phyloP scores from a whole-genome alignment of 495 filamentous ascomycete species.

The Aspergillus kassunensis region DNA sequence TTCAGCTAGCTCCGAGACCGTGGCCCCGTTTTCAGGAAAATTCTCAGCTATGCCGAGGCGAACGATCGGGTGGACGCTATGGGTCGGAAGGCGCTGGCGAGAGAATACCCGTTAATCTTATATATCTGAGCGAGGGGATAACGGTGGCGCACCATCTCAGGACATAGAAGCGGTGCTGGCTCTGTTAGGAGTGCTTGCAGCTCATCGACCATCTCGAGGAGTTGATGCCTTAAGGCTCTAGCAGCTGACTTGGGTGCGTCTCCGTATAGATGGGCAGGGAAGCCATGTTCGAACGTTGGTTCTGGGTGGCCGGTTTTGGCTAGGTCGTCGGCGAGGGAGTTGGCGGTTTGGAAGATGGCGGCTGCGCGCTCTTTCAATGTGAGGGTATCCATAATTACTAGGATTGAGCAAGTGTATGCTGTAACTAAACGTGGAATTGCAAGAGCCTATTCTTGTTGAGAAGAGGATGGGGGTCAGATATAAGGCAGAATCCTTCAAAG shows the following conservation, averaged over 20 bases:
- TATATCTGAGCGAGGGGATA: neutral
- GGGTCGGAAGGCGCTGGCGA: neutral
- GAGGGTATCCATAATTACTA: neutral
- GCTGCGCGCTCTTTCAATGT: neutral
- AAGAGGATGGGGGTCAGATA: no score
- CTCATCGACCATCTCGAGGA: neutral
- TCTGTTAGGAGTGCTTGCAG: neutral
- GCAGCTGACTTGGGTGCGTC: neutral
- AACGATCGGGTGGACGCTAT: neutral
- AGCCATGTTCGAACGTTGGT: neutral
- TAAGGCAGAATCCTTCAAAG: no score
- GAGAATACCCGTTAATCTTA: neutral
- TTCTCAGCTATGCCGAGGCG: neutral
- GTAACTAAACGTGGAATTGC: no score
- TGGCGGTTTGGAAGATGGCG: neutral
- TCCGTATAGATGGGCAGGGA: neutral
- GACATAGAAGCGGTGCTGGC: neutral
- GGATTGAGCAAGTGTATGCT: no score
- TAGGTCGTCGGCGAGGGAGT: neutral
- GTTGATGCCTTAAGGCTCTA: neutral
- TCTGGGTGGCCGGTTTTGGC: neutral
- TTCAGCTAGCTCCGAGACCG: neutral
- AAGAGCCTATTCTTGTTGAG: no score
- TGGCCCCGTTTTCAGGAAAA: neutral
- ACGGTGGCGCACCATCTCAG: neutral